Evolutionary conservation across 1,139 yeast species (phyloP).

Genomic region (Protomyces lactucae-debilis): DNA sequence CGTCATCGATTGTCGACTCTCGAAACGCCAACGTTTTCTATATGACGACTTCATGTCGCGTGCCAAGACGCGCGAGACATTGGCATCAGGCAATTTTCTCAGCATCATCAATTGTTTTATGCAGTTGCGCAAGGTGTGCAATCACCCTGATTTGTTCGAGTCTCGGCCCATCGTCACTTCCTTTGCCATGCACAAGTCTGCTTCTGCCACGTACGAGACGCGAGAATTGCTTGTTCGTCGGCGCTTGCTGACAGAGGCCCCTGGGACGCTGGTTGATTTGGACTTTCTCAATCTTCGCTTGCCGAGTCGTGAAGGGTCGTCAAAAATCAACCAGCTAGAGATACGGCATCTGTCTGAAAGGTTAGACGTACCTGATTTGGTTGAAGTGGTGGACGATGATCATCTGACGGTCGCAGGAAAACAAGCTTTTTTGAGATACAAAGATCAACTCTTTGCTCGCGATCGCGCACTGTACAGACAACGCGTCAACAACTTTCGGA

Average conservation of each 20-base stretch:
- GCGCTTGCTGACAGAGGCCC: slow-evolving; percentile 38
- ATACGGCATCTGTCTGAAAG: not conserved
- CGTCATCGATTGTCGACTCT: slow-evolving; percentile 81
- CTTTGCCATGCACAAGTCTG: slow-evolving; percentile 65
- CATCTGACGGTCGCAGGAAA: not conserved
- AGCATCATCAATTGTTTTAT: slow-evolving; percentile 94
- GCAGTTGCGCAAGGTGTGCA: slow-evolving; percentile 96
- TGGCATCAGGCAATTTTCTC: slow-evolving; percentile 89
- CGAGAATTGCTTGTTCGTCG: slow-evolving; percentile 48
- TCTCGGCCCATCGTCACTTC: slow-evolving; percentile 93
- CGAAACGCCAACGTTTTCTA: slow-evolving; percentile 83
- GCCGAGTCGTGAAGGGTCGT: slow-evolving; percentile 46
- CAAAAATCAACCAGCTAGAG: not conserved
- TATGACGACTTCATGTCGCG: slow-evolving; percentile 98
- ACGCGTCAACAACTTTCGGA: slow-evolving; percentile 33
- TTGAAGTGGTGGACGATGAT: slow-evolving; percentile 33
- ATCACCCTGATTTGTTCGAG: slow-evolving; percentile 95
- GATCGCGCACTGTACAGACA: not conserved
- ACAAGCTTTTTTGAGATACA: not conserved
- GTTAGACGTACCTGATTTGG: slow-evolving; percentile 31
- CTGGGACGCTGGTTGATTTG: slow-evolving; percentile 46
- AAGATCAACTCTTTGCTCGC: not conserved
- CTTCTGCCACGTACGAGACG: slow-evolving; percentile 49
- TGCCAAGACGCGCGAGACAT: slow-evolving; percentile 88
- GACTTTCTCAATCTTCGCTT: slow-evolving; percentile 58